phyloP scores from a whole-genome alignment of 2,329 filamentous ascomycete species.

The Aspergillus bombycis region DNA sequence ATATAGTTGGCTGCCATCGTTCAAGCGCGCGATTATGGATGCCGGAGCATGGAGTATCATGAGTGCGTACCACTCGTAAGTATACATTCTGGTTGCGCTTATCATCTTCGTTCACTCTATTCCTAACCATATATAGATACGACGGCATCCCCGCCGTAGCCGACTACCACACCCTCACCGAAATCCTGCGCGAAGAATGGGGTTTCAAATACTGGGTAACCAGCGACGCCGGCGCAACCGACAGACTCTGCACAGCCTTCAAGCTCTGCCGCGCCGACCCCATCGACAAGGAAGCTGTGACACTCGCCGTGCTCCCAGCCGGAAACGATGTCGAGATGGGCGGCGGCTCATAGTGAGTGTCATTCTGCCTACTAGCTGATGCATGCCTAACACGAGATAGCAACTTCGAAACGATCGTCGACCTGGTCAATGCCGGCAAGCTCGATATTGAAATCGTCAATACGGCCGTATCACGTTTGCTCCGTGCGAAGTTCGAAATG shows the following conservation, averaged over 20 bases:
- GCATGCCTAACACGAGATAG: slow-evolving; percentile 22
- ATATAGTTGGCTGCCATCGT: slow-evolving; percentile 55
- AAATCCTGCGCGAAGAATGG: slow-evolving; percentile 73
- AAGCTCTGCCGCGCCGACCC: slow-evolving; percentile 63
- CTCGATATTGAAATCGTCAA: slow-evolving; percentile 64
- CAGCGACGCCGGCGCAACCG: slow-evolving; percentile 71
- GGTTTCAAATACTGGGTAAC: slow-evolving; percentile 70
- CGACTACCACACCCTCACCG: slow-evolving; percentile 66
- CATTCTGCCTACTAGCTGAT: background rate
- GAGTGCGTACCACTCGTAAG: slow-evolving; percentile 69
- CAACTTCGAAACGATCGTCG: slow-evolving; percentile 69
- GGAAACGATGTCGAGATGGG: slow-evolving; percentile 78
- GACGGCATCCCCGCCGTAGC: slow-evolving; percentile 71
- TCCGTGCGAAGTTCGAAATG: slow-evolving; percentile 69
- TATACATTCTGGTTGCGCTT: background rate
- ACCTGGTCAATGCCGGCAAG: slow-evolving; percentile 64
- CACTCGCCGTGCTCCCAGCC: slow-evolving; percentile 64
- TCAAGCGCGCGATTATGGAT: slow-evolving; percentile 72
- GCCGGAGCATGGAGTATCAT: slow-evolving; percentile 70
- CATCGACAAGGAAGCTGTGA: slow-evolving; percentile 68
- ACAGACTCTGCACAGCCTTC: slow-evolving; percentile 67
- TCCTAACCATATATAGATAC: slow-evolving; percentile 46
- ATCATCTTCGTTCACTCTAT: background rate
- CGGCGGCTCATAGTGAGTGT: slow-evolving; percentile 63
- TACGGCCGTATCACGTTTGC: slow-evolving; percentile 65